Conservation (phyloP, 2,329 filamentous ascomycete species). For the Clarireedia monteithiana region DNA sequence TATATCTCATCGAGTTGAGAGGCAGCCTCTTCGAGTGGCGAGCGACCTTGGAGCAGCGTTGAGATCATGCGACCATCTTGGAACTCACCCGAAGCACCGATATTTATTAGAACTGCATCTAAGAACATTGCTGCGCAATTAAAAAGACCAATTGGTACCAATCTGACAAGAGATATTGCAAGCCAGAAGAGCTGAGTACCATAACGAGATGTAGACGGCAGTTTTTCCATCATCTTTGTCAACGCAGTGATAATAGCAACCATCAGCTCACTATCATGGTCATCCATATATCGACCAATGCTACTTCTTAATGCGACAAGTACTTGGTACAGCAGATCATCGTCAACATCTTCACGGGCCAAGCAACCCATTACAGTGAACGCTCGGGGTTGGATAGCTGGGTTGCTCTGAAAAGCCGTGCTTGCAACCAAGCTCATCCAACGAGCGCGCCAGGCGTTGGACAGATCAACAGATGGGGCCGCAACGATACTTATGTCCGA, state of each 20-base stretch:
- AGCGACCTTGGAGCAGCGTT: slow-evolving; percentile 52
- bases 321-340: slow-evolving; percentile 64
- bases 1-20: slow-evolving; percentile 56
- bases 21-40: slow-evolving; percentile 54
- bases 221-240: slow-evolving; percentile 64
- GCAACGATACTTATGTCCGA: slow-evolving; percentile 58
- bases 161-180: slow-evolving; percentile 56
- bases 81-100: slow-evolving; percentile 52
- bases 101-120: slow-evolving; percentile 56
- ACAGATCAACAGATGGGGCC: slow-evolving; percentile 55
- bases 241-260: slow-evolving; percentile 59
- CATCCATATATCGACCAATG: slow-evolving; percentile 56
- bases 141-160: slow-evolving; percentile 55
- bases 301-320: slow-evolving; percentile 60
- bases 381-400: slow-evolving; percentile 60
- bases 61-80: slow-evolving; percentile 51
- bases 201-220: slow-evolving; percentile 59
- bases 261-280: slow-evolving; percentile 59
- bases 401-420: slow-evolving; percentile 66
- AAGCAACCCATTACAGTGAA: slow-evolving; percentile 67
- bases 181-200: slow-evolving; percentile 65
- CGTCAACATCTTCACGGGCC: slow-evolving; percentile 63
- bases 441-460: slow-evolving; percentile 61
- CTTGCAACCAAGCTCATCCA: slow-evolving; percentile 70
- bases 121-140: slow-evolving; percentile 59